These are phyloP conservation scores for Mycena galericulata DNA, from an alignment of 768 basidiomycete species.

Conservation along the genomic window DNA sequence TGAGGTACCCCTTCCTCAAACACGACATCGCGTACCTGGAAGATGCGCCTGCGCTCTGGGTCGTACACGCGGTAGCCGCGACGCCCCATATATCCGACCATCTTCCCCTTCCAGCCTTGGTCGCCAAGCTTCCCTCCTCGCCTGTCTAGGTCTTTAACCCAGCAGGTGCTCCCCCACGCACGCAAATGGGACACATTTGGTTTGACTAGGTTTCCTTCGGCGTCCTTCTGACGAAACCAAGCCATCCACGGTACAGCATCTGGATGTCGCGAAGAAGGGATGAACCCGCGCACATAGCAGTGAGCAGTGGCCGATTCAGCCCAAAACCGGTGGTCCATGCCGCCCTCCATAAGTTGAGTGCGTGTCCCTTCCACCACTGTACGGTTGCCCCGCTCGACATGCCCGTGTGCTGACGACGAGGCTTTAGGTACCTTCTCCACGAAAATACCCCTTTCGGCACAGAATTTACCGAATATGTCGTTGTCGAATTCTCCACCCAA, in stretches of 20 bases:
- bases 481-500: background rate
- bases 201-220: background rate
- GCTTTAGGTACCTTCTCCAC: background rate
- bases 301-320: conserved; percentile 6
- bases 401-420: conserved; percentile 23
- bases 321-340: conserved; percentile 5
- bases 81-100: conserved; percentile 34
- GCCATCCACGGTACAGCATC: conserved; percentile 1
- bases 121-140: conserved; percentile 27
- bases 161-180: background rate
- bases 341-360: background rate
- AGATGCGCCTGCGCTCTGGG: conserved; percentile 5
- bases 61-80: conserved; percentile 32
- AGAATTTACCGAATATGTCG: background rate
- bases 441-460: background rate
- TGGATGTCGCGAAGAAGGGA: conserved; percentile 30
- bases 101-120: conserved; percentile 32
- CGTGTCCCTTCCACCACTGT: conserved; percentile 36
- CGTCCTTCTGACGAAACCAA: conserved; percentile 19
- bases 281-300: conserved; percentile 40
- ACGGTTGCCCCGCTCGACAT: conserved; percentile 37
- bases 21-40: conserved; percentile 23
- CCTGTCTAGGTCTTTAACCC: conserved; percentile 25
- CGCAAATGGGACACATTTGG: conserved; percentile 1
- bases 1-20: conserved; percentile 25